These are phyloP conservation scores for Phytophthora hibernalis DNA, from an alignment of 352 stramenopile genomes.

Conservation along the genomic window DNA sequence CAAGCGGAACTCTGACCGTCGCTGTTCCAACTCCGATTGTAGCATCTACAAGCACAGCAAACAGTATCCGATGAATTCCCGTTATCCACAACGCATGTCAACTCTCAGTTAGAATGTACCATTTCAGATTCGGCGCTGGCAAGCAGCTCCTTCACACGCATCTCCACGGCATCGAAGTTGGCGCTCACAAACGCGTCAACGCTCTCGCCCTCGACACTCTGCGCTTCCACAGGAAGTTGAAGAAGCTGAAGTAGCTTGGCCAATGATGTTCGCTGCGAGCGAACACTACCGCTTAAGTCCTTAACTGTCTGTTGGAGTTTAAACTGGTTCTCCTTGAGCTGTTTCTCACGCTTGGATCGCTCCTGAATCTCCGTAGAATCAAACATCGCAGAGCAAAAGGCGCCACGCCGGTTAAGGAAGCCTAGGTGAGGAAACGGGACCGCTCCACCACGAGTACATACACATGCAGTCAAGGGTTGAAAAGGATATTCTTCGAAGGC, in stretches of 20 bases:
- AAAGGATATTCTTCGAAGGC: conserved; percentile 91
- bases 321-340: conserved; percentile 69
- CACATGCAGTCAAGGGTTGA: conserved; percentile 30
- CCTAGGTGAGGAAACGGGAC: background rate
- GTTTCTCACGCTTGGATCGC: conserved; percentile 62
- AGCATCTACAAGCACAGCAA: conserved; percentile 46
- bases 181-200: conserved; percentile 51
- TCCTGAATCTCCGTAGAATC: conserved; percentile 80
- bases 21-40: conserved; percentile 62
- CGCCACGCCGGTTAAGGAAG: conserved; percentile 64
- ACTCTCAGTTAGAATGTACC: conserved; percentile 26
- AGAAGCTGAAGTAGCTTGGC: conserved; percentile 65
- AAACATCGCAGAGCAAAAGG: conserved; percentile 38
- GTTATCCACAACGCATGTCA: background rate
- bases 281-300: conserved; percentile 56
- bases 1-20: conserved; percentile 66
- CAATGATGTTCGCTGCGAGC: conserved; percentile 62
- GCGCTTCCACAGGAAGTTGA: conserved; percentile 40
- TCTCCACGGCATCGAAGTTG: conserved; percentile 61
- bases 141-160: conserved; percentile 63
- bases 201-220: conserved; percentile 39
- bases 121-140: conserved; percentile 67
- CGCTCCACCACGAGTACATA: conserved; percentile 9
- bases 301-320: conserved; percentile 76
- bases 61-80: background rate